Conservation (phyloP, 768 basidiomycete species). For the Rhodosporidiobolus sp. region DNA sequence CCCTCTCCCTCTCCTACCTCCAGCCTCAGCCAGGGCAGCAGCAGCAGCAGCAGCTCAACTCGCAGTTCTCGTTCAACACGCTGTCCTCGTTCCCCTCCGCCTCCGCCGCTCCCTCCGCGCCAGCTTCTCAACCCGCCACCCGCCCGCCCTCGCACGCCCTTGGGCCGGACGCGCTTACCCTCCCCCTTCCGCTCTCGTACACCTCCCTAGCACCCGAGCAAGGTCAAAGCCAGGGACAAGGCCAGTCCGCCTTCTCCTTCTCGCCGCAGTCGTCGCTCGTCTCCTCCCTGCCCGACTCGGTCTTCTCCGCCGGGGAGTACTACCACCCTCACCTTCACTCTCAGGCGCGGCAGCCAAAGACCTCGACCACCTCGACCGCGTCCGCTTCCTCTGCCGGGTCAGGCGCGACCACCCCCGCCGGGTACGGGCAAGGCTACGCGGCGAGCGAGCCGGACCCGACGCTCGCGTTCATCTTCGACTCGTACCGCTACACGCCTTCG, state of each 20-base stretch:
- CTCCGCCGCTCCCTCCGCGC: neutral
- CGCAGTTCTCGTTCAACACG: neutral
- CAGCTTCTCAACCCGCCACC: too few relatives aligned
- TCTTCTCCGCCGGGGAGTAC: neutral
- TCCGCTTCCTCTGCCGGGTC: too few relatives aligned
- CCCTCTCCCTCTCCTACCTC: too few relatives aligned
- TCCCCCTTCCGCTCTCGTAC: neutral
- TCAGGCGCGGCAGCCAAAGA: neutral
- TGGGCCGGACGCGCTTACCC: neutral
- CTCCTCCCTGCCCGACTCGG: neutral
- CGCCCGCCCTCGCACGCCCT: neutral
- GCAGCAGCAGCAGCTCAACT: neutral
- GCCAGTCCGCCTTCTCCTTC: conserved; percentile 6
- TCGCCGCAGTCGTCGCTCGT: conserved; percentile 2
- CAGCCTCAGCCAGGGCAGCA: too few relatives aligned
- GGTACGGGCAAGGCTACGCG: neutral
- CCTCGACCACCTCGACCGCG: too few relatives aligned
- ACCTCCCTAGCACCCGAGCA: too few relatives aligned
- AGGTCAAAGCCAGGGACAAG: neutral
- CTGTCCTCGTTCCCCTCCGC: neutral
- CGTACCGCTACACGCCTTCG: conserved; percentile 21
- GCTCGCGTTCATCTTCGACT: conserved; percentile 32
- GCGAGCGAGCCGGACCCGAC: conserved; percentile 23
- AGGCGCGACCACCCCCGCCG: too few relatives aligned
- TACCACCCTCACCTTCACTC: neutral